Conservation (phyloP, 2,329 filamentous ascomycete genomes). For the Pseudocercospora pini-densiflorae region DNA sequence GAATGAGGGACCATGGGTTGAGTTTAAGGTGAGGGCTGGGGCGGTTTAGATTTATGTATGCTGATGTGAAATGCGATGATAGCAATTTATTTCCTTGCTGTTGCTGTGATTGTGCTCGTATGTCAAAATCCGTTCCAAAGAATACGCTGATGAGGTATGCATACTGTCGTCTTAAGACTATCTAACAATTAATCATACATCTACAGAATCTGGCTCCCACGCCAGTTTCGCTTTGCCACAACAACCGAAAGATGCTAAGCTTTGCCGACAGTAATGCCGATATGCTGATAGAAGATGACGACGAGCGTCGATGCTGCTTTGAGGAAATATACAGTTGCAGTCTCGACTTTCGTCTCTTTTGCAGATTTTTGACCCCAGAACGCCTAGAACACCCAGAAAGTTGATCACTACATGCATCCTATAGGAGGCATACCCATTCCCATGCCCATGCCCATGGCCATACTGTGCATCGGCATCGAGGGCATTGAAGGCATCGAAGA, state of each 20-base stretch:
- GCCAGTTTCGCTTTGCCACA: not conserved
- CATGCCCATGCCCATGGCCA: not conserved
- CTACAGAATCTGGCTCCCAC: not conserved
- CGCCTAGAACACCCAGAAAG: not conserved
- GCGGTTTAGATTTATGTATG: not conserved
- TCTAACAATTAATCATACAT: not conserved
- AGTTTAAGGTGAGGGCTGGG: conserved; percentile 45
- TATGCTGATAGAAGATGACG: not conserved
- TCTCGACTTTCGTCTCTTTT: not conserved
- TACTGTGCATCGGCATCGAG: not conserved
- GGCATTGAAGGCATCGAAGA: not conserved
- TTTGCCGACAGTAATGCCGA: not conserved
- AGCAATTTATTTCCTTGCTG: not conserved
- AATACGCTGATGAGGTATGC: not conserved
- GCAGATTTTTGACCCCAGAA: not conserved
- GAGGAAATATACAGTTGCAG: not conserved
- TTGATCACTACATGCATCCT: not conserved
- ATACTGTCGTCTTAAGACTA: conserved; percentile 4
- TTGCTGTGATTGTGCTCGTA: not conserved
- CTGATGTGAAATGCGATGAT: not conserved
- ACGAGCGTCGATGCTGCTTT: not conserved
- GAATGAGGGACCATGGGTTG: conserved; percentile 72
- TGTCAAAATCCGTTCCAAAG: not conserved
- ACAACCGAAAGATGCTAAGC: not conserved
- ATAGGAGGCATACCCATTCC: not conserved